Evolutionary conservation across 352 stramenopile species (phyloP).

Genomic region (Phytophthora chlamydospora): DNA sequence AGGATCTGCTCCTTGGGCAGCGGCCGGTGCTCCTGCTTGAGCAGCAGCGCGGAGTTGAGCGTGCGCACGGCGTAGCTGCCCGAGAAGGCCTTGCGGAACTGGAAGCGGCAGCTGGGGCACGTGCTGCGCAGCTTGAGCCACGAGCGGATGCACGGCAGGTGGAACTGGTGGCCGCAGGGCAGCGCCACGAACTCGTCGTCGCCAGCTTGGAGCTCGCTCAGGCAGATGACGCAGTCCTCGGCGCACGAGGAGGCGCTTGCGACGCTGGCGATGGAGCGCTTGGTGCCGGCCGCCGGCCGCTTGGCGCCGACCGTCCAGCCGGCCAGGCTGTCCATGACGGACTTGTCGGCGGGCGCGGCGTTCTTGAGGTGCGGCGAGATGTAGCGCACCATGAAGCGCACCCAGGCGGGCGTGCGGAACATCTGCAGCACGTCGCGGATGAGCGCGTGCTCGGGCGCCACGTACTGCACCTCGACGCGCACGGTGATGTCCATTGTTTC

Average conservation of each 20-base stretch:
- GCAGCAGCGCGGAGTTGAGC: constrained; percentile 79
- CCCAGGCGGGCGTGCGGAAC: constrained; percentile 83
- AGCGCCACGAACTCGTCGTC: constrained; percentile 78
- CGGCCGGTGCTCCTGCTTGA: constrained; percentile 65
- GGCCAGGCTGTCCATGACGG: constrained; percentile 61
- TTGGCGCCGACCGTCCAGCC: constrained; percentile 28
- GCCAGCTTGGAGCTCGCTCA: constrained; percentile 73
- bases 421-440: constrained; percentile 82
- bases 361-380: constrained; percentile 88
- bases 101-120: constrained; percentile 94
- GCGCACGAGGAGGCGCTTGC: constrained; percentile 15
- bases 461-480: constrained; percentile 83
- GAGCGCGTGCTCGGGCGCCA: constrained; percentile 60
- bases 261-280: constrained; percentile 38
- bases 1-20: constrained; percentile 66
- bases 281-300: constrained; percentile 11
- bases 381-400: constrained; percentile 87
- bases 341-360: constrained; percentile 73
- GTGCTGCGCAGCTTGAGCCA: constrained; percentile 94
- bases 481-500: constrained; percentile 76
- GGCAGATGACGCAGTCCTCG: constrained; percentile 90
- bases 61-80: constrained; percentile 82
- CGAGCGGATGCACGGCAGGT: constrained; percentile 91
- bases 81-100: constrained; percentile 86
- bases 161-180: constrained; percentile 94